Evolutionary conservation across 2,329 filamentous ascomycete species (phyloP), one percentile per base, ranked within the genome.

Genomic region (Verticillium longisporum): DNA sequence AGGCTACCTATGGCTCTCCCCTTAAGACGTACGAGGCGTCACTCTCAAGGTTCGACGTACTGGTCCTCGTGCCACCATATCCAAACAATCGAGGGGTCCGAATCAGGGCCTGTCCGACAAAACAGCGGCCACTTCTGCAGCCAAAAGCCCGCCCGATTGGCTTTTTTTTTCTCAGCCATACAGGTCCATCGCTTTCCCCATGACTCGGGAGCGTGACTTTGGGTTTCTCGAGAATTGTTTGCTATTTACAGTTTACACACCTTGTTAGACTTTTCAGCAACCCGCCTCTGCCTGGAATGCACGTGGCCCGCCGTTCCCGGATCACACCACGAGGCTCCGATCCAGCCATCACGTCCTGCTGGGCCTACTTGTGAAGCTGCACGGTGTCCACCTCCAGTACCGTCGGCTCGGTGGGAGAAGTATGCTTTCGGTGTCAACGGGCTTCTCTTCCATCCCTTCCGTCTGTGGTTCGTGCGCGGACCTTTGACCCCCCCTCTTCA

Each of bases 361-460:
- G 26, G 26, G 26, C 26, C 5, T 31, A 31, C 26, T 31, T 31
- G 26, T 31, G 26, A 31, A 31, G 26, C 26, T 31, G 26, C 26
- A 31, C 26, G 26, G 26, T 31, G 26, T 31, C 26, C 26, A 31
- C 26, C 26, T 31, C 26, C 26, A 31, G 26, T 4, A 31, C 26
- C 18, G 18, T 21, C 18, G 41, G 83, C 84, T 13, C 84, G 88
- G 56, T 90, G 88, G 88, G 85, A 90, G 68, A 90, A 90, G 74
- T 88, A 90, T 60, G 86, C 87, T 0, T 90, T 88, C 66, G 88
- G 88, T 7, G 88, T 86, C 68, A 89, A 86, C 68, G 88, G 90
- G 71, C 75, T 91, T 57, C 79, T 90, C 18, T 91, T 91, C 77
- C 80, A 89, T 66, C 88, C 88, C 0, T 72, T 91, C 45, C 76